A percentile compares a stretch with the other conserved stretches of the same genome.
phyloP scores from a whole-genome alignment of 148 eudicot genomes.

The Bassia scoparia region DNA sequence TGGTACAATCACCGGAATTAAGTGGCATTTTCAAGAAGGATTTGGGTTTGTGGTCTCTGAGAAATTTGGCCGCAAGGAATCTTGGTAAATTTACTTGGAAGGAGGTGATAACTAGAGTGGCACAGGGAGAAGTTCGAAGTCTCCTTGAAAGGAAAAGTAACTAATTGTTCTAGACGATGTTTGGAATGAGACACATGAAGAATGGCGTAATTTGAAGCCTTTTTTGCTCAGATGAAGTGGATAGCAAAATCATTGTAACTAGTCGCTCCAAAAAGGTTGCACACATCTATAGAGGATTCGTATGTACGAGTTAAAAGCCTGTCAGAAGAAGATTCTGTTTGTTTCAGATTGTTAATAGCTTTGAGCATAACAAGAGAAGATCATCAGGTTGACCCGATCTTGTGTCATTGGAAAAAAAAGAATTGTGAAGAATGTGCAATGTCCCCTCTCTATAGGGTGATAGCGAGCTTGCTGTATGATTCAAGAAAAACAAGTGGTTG shows the following conservation, averaged over 20 bases:
- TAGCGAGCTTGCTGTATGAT: neutral
- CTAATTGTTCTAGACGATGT: conserved; percentile 1
- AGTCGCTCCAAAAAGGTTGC: neutral
- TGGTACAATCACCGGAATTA: neutral
- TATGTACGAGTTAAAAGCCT: neutral
- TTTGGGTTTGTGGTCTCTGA: conserved; percentile 12
- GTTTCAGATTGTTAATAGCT: neutral
- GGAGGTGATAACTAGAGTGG: neutral
- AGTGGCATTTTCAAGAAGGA: neutral
- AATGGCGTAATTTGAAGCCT: neutral
- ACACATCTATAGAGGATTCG: neutral
- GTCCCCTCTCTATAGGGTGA: conserved; percentile 1
- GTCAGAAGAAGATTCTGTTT: neutral
- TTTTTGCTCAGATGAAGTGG: neutral
- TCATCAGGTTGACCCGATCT: neutral
- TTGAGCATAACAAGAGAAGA: neutral
- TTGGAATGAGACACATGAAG: conserved; percentile 2
- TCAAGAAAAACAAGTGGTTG: neutral
- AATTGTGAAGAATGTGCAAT: conserved; percentile 4
- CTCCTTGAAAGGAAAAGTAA: neutral
- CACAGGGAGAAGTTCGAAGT: neutral
- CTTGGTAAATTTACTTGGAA: neutral
- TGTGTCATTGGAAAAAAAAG: neutral
- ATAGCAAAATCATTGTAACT: conserved; percentile 2
- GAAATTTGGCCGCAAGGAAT: neutral